Evolutionary conservation across 805 yeast genomes (phyloP), one percentile per base, ranked within the genome.

Genomic region (Saturnispora bothae): DNA sequence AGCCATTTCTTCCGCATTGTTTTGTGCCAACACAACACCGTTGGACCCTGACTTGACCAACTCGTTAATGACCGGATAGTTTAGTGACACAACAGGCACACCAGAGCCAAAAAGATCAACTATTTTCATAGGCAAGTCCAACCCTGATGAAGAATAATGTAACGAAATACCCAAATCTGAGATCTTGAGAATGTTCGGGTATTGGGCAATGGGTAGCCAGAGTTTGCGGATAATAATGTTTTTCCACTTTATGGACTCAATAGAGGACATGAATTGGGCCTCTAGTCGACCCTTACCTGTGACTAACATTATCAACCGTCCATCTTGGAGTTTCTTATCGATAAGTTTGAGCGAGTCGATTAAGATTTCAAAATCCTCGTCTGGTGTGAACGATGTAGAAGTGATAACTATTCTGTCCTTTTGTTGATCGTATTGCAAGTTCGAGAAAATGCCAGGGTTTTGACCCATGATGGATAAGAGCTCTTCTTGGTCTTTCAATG

Each of bases 61-160:
- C 54, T 92, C 98, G 5, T 65, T 64, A 12, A 89, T 68, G 2
- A 95, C 89, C 0, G 80, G 75, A 54, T 84, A 92, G 27, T 68
- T 63, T 41, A 88, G 64, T 0, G 95, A 74, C 3, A 88, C 64
- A 0, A 86, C 96, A 1, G 98, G 99, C 10, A 92, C 63, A 0
- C 97, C 97, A 46, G 92, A 83, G 0, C 98, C 98, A 64, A 89
- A 88, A 71, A 89, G 76, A 52, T 92, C 99, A 5, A 89, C 79
- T 26, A 92, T 83, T 57, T 92, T 92, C 99, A 92, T 92, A 1
- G 99, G 99, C 41, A 92, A 66, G 52, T 92, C 99, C 40, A 83
- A 67, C 0, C 99, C 98, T 33, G 95, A 82, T 32, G 94, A 81
- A 0, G 97, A 88, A 4, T 78, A 72, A 57, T 92, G 99, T 44